Evolutionary conservation across 2,329 filamentous ascomycete species (phyloP).

Genomic region (Cytospora mali): DNA sequence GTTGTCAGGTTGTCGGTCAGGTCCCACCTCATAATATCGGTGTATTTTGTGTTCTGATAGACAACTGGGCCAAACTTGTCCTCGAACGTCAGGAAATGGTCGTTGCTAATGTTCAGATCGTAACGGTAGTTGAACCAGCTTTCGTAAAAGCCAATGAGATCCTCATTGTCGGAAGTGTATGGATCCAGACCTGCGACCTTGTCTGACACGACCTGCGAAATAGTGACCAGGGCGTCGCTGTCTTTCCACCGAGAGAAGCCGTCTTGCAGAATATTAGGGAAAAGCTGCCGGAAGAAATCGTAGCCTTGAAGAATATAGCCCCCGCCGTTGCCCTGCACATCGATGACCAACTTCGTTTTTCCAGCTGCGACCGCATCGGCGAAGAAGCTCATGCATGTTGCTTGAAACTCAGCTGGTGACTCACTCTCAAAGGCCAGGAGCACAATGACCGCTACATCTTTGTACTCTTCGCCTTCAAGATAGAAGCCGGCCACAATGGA

Average conservation of each 20-base stretch:
- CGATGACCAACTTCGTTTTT: constrained; percentile 63
- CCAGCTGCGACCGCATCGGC: constrained; percentile 45
- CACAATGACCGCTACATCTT: constrained; percentile 40
- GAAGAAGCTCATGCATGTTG: constrained; percentile 40
- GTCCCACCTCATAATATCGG: constrained; percentile 55
- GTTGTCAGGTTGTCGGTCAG: constrained; percentile 46
- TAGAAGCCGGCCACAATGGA: constrained; percentile 41
- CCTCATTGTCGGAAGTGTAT: constrained; percentile 43
- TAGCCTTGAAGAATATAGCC: constrained; percentile 62
- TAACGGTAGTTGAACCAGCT: constrained; percentile 54
- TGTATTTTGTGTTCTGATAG: constrained; percentile 56
- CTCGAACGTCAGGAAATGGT: constrained; percentile 53
- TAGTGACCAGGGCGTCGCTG: constrained; percentile 45
- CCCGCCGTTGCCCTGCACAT: constrained; percentile 60
- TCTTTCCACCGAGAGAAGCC: constrained; percentile 50
- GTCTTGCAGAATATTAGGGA: constrained; percentile 46
- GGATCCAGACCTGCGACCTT: constrained; percentile 49
- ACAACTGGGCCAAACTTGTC: constrained; percentile 46
- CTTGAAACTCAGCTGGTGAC: constrained; percentile 40
- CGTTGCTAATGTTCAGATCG: constrained; percentile 50
- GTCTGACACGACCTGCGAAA: constrained; percentile 48
- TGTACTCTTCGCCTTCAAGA: constrained; percentile 35
- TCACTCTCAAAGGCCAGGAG: constrained; percentile 34
- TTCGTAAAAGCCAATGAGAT: constrained; percentile 47
- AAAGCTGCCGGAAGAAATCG: constrained; percentile 62